Percentiles rank a stretch among this genome's conserved stretches.
These are phyloP conservation scores for Cokeromyces recurvatus DNA, from an alignment of 371 early-diverging fungal genomes.

Conservation along the genomic window DNA sequence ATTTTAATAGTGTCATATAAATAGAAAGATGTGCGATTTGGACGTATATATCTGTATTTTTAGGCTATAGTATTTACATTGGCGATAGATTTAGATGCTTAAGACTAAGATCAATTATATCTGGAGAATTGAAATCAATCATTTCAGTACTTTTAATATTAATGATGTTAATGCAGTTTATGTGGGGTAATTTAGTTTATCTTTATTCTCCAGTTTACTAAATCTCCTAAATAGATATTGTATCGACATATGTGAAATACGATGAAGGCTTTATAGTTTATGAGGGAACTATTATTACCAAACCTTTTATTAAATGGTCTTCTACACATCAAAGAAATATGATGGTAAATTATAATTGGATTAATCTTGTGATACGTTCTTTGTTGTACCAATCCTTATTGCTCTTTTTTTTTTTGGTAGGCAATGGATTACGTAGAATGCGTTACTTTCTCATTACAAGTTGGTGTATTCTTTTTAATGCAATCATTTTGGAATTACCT, in stretches of 20 bases:
- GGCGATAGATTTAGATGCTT: constrained; percentile 29
- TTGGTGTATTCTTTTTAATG: constrained; percentile 32
- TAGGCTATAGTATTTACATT: constrained; percentile 18
- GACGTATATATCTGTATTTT: constrained; percentile 17
- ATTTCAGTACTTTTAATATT: constrained; percentile 31
- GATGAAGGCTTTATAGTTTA: constrained; percentile 25
- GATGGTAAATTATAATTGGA: constrained; percentile 10
- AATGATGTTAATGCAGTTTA: constrained; percentile 19
- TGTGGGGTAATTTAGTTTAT: constrained; percentile 24
- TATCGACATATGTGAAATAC: constrained; percentile 35
- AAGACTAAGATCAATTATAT: constrained; percentile 13
- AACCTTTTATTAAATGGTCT: constrained; percentile 28
- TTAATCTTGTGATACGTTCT: constrained; percentile 1
- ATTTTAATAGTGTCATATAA: neutral
- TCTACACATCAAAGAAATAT: constrained; percentile 15
- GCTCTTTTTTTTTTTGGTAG: constrained; percentile 6
- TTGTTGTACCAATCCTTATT: neutral
- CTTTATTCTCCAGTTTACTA: too few relatives aligned
- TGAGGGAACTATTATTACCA: constrained; percentile 17
- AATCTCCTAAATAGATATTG: too few relatives aligned
- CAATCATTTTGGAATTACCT: constrained; percentile 48
- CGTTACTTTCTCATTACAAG: constrained; percentile 32
- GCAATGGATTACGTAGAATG: constrained; percentile 32
- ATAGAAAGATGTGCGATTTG: constrained; percentile 26
- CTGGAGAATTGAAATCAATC: constrained; percentile 38